Conservation (phyloP, 306 rosid species). For the Cucumis melo region DNA sequence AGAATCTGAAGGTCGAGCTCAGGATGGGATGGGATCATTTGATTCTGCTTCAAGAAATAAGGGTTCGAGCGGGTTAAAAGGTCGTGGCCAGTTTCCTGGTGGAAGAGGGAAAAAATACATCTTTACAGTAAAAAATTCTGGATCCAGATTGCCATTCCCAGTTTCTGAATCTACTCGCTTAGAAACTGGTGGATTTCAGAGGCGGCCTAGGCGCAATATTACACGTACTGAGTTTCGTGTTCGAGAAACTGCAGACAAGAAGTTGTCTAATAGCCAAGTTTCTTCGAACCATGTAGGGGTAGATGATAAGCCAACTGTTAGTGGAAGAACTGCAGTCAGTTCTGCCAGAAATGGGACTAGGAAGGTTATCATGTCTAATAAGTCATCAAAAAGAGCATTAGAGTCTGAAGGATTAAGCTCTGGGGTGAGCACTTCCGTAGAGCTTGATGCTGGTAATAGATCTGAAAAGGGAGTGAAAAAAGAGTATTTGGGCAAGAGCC, state of each 20-base stretch:
- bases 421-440: slow-evolving; percentile 23
- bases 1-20: slow-evolving; percentile 37
- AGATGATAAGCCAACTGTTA: slow-evolving; percentile 35
- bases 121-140: slow-evolving; percentile 50
- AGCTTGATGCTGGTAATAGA: slow-evolving; percentile 35
- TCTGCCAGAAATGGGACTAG: slow-evolving; percentile 44
- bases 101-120: slow-evolving; percentile 60
- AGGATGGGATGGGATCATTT: slow-evolving; percentile 20
- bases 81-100: slow-evolving; percentile 32
- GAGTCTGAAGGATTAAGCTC: slow-evolving; percentile 22
- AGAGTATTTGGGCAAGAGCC: slow-evolving; percentile 31
- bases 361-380: slow-evolving; percentile 28
- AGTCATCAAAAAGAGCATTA: slow-evolving; percentile 29
- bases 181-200: slow-evolving; percentile 41
- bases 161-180: slow-evolving; percentile 28
- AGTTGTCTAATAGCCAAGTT: slow-evolving; percentile 30
- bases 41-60: slow-evolving; percentile 36
- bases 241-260: slow-evolving; percentile 48
- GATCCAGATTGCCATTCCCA: slow-evolving; percentile 37
- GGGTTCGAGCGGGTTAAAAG: slow-evolving; percentile 31
- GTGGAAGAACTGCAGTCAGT: slow-evolving; percentile 28
- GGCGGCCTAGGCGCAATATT: slow-evolving; percentile 54
- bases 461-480: slow-evolving; percentile 43
- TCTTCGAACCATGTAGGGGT: slow-evolving; percentile 27
- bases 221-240: slow-evolving; percentile 85